Evolutionary conservation across 768 basidiomycete species (phyloP).

Genomic region (Collybia sordida): DNA sequence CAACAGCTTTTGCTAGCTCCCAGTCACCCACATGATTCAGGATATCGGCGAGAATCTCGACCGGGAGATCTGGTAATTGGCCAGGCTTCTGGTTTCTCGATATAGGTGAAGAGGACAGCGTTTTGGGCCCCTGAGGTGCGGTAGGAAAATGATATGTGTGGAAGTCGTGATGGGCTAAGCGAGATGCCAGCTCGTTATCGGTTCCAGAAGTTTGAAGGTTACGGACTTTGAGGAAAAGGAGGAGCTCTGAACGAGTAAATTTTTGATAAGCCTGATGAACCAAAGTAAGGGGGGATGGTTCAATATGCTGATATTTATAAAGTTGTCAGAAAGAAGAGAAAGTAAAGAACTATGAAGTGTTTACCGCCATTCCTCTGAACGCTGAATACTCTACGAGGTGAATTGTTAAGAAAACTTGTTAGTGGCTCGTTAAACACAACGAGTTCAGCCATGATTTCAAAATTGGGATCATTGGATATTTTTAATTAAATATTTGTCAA

Average conservation of each 20-base stretch:
- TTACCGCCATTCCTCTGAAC: constrained; percentile 36
- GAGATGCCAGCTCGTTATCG: constrained; percentile 62
- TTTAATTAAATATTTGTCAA: neutral
- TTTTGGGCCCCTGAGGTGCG: constrained; percentile 22
- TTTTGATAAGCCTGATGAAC: constrained; percentile 71
- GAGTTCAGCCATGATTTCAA: neutral
- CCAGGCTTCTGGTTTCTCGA: constrained; percentile 26
- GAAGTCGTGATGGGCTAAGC: constrained; percentile 74
- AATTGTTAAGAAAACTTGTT: too few relatives aligned
- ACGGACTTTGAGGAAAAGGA: constrained; percentile 74
- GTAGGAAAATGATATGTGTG: constrained; percentile 66
- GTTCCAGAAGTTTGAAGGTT: constrained; percentile 66
- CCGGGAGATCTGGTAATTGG: constrained; percentile 62
- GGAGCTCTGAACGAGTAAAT: constrained; percentile 64
- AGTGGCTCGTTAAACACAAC: too few relatives aligned
- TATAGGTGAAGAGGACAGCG: constrained; percentile 25
- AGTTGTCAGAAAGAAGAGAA: constrained; percentile 12
- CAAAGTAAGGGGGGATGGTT: constrained; percentile 36
- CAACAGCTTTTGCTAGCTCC: constrained; percentile 79
- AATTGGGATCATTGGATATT: neutral
- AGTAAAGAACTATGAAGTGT: constrained; percentile 11
- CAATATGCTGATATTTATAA: constrained; percentile 27
- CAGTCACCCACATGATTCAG: constrained; percentile 80
- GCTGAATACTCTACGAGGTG: too few relatives aligned
- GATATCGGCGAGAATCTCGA: constrained; percentile 76